Evolutionary conservation across 129 eudicot genomes (phyloP), one percentile per base, ranked within the genome.

Genomic region (Pseudognaphalium luteoalbum): DNA sequence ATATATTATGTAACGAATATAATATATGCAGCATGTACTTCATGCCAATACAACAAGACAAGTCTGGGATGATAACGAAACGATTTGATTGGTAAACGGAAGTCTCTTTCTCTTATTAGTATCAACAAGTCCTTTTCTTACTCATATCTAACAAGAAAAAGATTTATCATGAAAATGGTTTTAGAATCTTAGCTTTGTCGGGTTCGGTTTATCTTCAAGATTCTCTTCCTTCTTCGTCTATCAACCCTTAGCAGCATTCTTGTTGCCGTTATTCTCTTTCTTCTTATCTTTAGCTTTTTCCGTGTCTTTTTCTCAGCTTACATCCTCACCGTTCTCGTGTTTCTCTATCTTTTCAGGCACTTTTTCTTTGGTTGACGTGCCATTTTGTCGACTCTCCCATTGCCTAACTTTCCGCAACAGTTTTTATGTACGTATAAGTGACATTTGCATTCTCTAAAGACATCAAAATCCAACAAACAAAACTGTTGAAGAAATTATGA

Each of bases 161-260:
- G 28, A 2, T 44, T 44, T 47, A 1, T 47, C 54, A 11, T 44
- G 17, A 2, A 17, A 63, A 28, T 16, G 10, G 20, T 32, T 41
- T 64, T 81, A 11, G 16, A 56, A 7, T 60, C 74, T 84, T 21
- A 90, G 76, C 68, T 86, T 83, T 28, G 81, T 34, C 20, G 90
- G 78, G 71, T 81, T 83, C 74, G 81, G 85, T 69, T 81, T 80
- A 85, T 85, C 83, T 66, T 86, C 73, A 74, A 83, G 72, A 70
- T 82, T 81, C 83, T 77, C 88, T 37, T 77, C 47, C 87, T 85
- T 85, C 85, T 85, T 78, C 76, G 74, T 67, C 82, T 87, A 75
- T 61, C 71, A 3, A 76, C 58, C 73, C 80, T 76, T 9, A 76
- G 39, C 8, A 33, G 52, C 58, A 76, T 67, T 22, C 73, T 76